A percentile compares a stretch with the other conserved stretches of the same genome.
Conservation (phyloP, 2,329 filamentous ascomycete species). For the Mariannaea sp. region DNA sequence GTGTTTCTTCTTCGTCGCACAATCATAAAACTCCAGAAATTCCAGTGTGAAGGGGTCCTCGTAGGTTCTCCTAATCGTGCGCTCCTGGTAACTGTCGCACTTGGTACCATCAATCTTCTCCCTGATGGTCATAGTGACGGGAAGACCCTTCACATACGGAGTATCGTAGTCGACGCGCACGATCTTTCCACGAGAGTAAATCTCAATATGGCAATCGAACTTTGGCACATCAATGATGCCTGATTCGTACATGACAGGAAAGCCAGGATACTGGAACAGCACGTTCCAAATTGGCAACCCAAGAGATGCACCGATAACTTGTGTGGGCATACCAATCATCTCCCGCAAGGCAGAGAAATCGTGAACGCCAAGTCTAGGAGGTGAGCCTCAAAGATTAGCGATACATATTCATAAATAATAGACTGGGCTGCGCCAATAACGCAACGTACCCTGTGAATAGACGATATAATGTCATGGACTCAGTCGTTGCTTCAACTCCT, state of each 20-base stretch:
- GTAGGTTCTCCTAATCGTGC: slow-evolving; percentile 46
- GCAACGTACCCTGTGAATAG: slow-evolving; percentile 11
- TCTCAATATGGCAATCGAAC: slow-evolving; percentile 54
- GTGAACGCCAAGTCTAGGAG: slow-evolving; percentile 10
- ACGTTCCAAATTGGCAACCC: slow-evolving; percentile 29
- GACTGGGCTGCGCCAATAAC: neutral
- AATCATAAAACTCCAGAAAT: slow-evolving; percentile 36
- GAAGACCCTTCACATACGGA: slow-evolving; percentile 57
- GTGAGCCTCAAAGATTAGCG: neutral
- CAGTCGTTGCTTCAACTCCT: slow-evolving; percentile 6
- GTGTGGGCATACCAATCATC: slow-evolving; percentile 19
- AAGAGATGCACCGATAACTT: slow-evolving; percentile 16
- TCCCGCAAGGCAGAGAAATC: slow-evolving; percentile 21
- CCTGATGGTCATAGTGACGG: slow-evolving; percentile 50
- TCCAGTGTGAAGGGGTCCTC: slow-evolving; percentile 45
- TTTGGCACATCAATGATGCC: slow-evolving; percentile 56
- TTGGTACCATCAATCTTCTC: slow-evolving; percentile 40
- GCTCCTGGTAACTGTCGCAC: slow-evolving; percentile 36
- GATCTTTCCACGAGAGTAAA: slow-evolving; percentile 57
- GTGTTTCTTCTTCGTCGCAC: slow-evolving; percentile 26
- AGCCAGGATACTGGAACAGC: slow-evolving; percentile 38
- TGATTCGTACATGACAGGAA: slow-evolving; percentile 58
- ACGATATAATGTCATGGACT: slow-evolving; percentile 4
- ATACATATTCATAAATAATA: neutral
- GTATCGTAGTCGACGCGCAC: slow-evolving; percentile 59